Base-by-base conservation (phyloP, 805 yeast genomes). In the Suhomyces sp. region DNA sequence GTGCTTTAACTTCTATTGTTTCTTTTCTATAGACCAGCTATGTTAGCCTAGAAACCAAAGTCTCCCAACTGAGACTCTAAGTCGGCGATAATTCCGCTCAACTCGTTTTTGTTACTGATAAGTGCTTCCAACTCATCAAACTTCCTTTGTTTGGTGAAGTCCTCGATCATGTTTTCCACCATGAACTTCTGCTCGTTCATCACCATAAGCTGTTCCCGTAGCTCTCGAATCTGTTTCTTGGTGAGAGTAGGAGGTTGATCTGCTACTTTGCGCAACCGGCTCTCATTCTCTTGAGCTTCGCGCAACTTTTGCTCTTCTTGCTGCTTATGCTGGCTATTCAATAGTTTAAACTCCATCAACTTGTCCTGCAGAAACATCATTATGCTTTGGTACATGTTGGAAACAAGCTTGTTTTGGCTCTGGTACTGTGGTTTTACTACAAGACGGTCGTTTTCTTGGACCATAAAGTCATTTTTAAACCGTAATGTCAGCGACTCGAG, bases 121-220 rank as follows among this genome's bases (percentile, higher is more conserved):
- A 93, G 70, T 0, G 88, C 77, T 9, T 71, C 73, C 44, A 90
- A 69, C 64, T 89, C 97, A 53, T 91, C 97, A 62, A 90, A 89
- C 57, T 83, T 82, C 44, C 97, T 71, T 49, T 80, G 83, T 57
- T 77, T 78, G 54, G 85, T 88, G 36, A 86, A 82, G 12, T 78
- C 82, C 2, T 77, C 74, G 26, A 88, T 79, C 80, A 86, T 81
- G 13, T 82, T 77, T 53, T 83, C 81, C 2, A 93, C 84, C 55
- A 93, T 68, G 59, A 81, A 92, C 59, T 78, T 77, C 62, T 92
- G 98, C 64, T 92, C 98, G 55, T 86, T 86, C 63, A 90, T 70
- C 9, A 93, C 97, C 87, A 92, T 88, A 53, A 92, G 70, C 57
- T 87, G 86, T 58, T 90, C 93, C 46, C 94, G 70, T 26, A 77